These are phyloP conservation scores for Neonectria ditissima DNA, from an alignment of 2,329 filamentous ascomycete species.

Conservation along the genomic window DNA sequence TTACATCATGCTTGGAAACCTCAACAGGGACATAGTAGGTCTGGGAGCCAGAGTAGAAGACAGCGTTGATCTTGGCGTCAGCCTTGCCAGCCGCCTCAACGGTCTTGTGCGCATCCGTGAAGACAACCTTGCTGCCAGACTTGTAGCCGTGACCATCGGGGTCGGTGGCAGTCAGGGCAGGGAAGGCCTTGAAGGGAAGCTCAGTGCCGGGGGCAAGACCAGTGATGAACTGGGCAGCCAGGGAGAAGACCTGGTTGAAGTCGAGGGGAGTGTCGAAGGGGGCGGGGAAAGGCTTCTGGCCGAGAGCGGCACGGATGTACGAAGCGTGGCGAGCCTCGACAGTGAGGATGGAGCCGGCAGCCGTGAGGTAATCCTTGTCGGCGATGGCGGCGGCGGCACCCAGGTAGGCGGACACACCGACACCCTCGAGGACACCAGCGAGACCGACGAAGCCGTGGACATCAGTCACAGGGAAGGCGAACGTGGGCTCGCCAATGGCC, in stretches of 20 bases:
- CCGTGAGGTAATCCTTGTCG: slow-evolving; percentile 67
- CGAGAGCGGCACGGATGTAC: slow-evolving; percentile 65
- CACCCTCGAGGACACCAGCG: slow-evolving; percentile 73
- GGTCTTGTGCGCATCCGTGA: slow-evolving; percentile 7
- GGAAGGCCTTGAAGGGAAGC: slow-evolving; percentile 72
- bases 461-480: slow-evolving; percentile 70
- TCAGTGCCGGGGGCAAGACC: slow-evolving; percentile 66
- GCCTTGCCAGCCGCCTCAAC: slow-evolving; percentile 17
- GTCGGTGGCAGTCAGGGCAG: slow-evolving; percentile 54
- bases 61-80: slow-evolving; percentile 19
- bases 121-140: slow-evolving; percentile 36
- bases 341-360: slow-evolving; percentile 72
- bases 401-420: slow-evolving; percentile 73
- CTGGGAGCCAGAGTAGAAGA: slow-evolving; percentile 34
- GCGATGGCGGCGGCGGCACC: slow-evolving; percentile 71
- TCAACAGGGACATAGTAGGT: slow-evolving; percentile 33
- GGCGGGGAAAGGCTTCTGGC: slow-evolving; percentile 66
- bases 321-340: slow-evolving; percentile 74
- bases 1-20: slow-evolving; percentile 24
- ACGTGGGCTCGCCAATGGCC: slow-evolving; percentile 65
- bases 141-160: slow-evolving; percentile 38
- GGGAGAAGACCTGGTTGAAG: slow-evolving; percentile 71
- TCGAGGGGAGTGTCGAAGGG: slow-evolving; percentile 70
- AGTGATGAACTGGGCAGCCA: slow-evolving; percentile 72
- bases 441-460: slow-evolving; percentile 70